These are phyloP conservation scores for Pythium rhizo-oryzae DNA, from an alignment of 352 stramenopile genomes.

Conservation along the genomic window DNA sequence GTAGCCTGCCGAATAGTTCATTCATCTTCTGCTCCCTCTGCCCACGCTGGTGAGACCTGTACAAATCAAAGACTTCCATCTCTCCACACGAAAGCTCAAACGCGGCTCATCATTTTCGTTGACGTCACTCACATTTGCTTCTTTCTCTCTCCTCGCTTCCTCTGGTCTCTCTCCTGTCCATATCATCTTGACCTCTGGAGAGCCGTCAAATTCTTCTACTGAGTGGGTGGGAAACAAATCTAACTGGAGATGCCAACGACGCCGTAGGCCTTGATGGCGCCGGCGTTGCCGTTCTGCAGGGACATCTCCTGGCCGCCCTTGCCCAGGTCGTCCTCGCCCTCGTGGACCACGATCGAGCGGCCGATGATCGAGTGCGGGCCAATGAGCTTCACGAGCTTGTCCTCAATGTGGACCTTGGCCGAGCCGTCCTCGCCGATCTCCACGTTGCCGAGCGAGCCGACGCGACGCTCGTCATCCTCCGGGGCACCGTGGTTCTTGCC, in stretches of 20 bases:
- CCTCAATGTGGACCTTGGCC: constrained; percentile 92
- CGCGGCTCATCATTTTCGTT: background rate
- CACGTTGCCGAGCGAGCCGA: constrained; percentile 95
- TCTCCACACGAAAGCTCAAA: background rate
- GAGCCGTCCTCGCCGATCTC: constrained; percentile 86
- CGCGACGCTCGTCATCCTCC: constrained; percentile 95
- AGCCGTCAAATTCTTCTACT: background rate
- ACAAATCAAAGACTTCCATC: background rate
- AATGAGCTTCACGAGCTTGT: constrained; percentile 97
- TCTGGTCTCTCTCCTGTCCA: background rate
- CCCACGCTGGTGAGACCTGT: background rate
- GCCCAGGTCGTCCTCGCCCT: constrained; percentile 96
- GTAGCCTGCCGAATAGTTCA: background rate
- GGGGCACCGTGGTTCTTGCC: constrained; percentile 97
- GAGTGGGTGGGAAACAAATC: background rate
- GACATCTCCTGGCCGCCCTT: constrained; percentile 96
- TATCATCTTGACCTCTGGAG: background rate
- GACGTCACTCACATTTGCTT: background rate
- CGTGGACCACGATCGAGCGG: constrained; percentile 94
- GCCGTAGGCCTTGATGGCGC: constrained; percentile 89
- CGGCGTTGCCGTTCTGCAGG: constrained; percentile 96
- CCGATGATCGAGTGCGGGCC: constrained; percentile 98
- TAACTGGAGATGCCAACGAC: constrained; percentile 90
- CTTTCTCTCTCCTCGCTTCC: background rate
- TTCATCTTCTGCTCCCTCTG: background rate